Base-by-base conservation (phyloP, 169 alveolate species). In the Cryptosporidium xiaoi region DNA sequence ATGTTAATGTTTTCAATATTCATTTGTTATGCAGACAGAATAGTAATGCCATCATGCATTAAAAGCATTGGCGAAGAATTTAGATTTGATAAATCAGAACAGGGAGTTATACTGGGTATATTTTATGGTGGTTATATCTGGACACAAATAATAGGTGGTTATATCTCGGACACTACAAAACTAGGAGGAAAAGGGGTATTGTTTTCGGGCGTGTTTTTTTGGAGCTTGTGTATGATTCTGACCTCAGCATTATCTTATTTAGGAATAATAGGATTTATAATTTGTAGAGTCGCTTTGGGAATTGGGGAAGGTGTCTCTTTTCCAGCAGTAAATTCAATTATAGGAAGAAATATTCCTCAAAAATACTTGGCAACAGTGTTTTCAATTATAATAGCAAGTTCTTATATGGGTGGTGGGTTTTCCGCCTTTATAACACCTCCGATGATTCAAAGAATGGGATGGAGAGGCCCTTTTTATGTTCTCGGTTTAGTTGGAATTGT, bases 371-470 rank as follows among this genome's bases (percentile, higher is more conserved):
- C 87, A 7, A 77, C 87, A 2, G 87, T 77, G 4, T 40, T 77
- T 20, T 56, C 77, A 8, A 62, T 77, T 24, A 77, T 77, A 33
- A 77, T 77, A 8, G 87, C 87, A 15, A 77, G 87, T 51, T 77
- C 87, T 12, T 77, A 46, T 36, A 62, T 77, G 6, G 87, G 87
- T 20, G 87, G 77, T 29, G 87, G 87, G 20, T 56, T 56, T 77
- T 68, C 87, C 16, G 87, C 87, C 3, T 77, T 77, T 27, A 71
- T 56, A 56, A 77, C 87, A 16, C 87, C 87, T 40, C 87, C 87
- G 3, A 77, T 77, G 65, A 60, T 77, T 27, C 64, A 46, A 15
- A 16, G 33, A 10, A 29, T 77, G 64, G 87, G 87, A 4, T 77
- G 87, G 87, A 55, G 71, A 44, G 87, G 87, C 12, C 77, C 71